These are phyloP conservation scores for Cicer cuneatum DNA, from an alignment of 306 rosid species.

Conservation along the genomic window DNA sequence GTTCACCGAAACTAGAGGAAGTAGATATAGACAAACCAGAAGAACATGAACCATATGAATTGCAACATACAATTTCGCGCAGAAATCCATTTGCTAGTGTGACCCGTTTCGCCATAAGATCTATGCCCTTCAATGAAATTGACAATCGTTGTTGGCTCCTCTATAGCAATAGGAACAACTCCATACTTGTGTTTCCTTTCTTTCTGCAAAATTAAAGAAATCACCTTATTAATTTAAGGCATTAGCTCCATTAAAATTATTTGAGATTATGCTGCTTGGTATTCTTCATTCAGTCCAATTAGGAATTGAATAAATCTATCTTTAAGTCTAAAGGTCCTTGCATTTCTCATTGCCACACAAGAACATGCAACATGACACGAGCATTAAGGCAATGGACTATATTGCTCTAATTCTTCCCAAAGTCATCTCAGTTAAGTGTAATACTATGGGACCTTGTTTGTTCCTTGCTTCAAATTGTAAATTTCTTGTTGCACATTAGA, in stretches of 20 bases:
- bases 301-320: background rate
- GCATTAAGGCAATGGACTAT: background rate
- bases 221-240: background rate
- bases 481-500: no score
- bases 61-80: rapidly evolving
- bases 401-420: background rate
- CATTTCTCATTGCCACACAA: background rate
- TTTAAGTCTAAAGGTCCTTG: background rate
- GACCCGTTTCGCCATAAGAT: background rate
- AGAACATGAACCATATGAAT: no score
- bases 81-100: background rate
- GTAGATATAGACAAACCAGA: no score
- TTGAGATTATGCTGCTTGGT: background rate
- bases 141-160: background rate
- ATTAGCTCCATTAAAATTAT: background rate
- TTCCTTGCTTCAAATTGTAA: no score
- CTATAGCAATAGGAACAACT: background rate
- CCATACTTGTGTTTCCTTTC: no score
- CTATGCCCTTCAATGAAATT: background rate
- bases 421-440: background rate
- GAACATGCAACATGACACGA: background rate
- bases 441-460: no score
- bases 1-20: no score
- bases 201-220: background rate
- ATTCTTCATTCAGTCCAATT: background rate